Base-by-base conservation (phyloP, 1,284 basidiomycete species). In the Caloboletus inedulis region DNA sequence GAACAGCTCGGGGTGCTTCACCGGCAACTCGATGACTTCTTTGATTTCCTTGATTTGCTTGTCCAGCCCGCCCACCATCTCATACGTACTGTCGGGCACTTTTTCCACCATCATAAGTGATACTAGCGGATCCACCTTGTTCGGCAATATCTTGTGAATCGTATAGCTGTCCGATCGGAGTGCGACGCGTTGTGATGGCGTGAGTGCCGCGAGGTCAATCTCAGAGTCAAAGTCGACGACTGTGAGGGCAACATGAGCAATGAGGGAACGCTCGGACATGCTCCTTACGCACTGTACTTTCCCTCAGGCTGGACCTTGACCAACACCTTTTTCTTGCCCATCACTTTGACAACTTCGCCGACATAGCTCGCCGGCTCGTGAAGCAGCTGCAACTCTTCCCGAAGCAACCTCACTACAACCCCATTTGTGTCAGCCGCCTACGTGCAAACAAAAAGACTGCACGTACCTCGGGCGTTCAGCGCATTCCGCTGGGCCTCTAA, bases 101-200 rank as follows among this genome's bases (percentile, higher is more conserved):
- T 99, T 99, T 76, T 99, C 96, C n/a, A 98, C 96, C 96, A 98
- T 98, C 97, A 99, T 97, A 57, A 97, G 83, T 23, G 92, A 94
- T 21, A 97, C 94, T 31, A 96, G 84, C 5, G 94, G 93, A 71
- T 96, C 94, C 60, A 96, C 88, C 76, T 98, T 96, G 78, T 94
- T 96, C 1, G 94, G 94, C 0, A 97, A 77, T 64, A 97, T 91
- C 70, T 91, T 93, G 79, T 96, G 93, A 56, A 96, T 87, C 35
- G 91, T 91, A 73, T 98, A 98, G 1, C 88, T 93, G 72, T 99
- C 96, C 56, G 94, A 96, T 44, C 95, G 92, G 47, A 99, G 87
- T 9, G 96, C 94, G 49, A 99, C 91, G 49, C 96, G 93, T 43
- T 96, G 82, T 23, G 91, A 87, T 7, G 94, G 87, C 47, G 89